Percentiles rank a stretch among this genome's conserved stretches.
phyloP scores from a whole-genome alignment of 257 asterid species.

The Jaltomata sinuosa region DNA sequence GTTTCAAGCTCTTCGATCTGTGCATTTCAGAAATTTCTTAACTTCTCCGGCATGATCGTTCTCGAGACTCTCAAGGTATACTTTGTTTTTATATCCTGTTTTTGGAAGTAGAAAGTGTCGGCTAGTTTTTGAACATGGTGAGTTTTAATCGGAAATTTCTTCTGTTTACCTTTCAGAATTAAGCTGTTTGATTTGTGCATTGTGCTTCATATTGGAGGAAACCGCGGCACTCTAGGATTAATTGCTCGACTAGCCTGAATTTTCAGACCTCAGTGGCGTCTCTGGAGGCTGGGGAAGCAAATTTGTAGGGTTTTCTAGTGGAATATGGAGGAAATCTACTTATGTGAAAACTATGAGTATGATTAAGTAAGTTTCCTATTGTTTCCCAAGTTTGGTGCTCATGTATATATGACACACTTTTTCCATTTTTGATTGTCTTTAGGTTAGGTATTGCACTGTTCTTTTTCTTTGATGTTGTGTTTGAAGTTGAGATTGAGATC shows the following conservation, averaged over 20 bases:
- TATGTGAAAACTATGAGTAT: background rate
- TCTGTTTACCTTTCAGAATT: background rate
- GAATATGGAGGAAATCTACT: constrained; percentile 1
- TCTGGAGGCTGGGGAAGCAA: background rate
- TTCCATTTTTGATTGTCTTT: background rate
- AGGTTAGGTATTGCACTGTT: background rate
- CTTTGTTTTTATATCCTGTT: background rate
- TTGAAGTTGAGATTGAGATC: constrained; percentile 29
- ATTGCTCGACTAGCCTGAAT: background rate
- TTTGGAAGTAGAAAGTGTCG: background rate
- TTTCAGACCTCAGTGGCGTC: background rate
- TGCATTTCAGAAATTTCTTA: background rate
- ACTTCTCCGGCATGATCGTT: background rate
- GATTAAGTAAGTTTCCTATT: background rate
- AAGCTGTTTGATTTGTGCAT: background rate
- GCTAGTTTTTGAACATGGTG: background rate
- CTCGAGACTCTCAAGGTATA: too few species aligned
- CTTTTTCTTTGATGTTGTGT: background rate
- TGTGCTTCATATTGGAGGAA: background rate
- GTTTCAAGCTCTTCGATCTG: background rate
- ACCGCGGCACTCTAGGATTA: background rate
- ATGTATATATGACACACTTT: background rate
- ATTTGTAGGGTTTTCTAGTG: background rate
- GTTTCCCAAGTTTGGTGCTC: background rate
- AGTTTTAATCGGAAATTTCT: background rate